A percentile compares a stretch with the other conserved stretches of the same genome.
These are phyloP conservation scores for Aspergillus eucalypticola DNA, from an alignment of 2,329 filamentous ascomycete species.

Conservation along the genomic window DNA sequence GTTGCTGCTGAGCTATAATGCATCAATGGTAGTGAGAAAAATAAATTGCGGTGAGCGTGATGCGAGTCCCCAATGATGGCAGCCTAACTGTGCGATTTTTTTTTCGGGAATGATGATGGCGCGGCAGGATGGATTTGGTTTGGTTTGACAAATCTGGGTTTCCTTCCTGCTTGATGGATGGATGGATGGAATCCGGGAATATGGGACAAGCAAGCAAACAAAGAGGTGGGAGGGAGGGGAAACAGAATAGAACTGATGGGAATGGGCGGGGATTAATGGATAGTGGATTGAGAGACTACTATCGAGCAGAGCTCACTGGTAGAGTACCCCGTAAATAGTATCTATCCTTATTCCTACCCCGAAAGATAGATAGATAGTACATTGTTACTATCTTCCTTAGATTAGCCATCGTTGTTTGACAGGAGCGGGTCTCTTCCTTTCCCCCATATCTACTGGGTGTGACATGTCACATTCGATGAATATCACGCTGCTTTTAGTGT, in stretches of 20 bases:
- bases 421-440: constrained; percentile 3
- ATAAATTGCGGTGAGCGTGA: background rate
- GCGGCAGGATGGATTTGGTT: background rate
- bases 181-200: background rate
- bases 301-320: background rate
- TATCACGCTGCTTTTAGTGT: constrained; percentile 6
- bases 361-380: background rate
- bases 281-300: no score
- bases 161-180: background rate
- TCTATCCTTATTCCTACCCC: background rate
- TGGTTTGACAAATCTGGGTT: background rate
- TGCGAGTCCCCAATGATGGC: background rate
- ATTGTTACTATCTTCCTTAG: background rate
- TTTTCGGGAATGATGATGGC: background rate
- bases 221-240: background rate
- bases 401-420: constrained; percentile 4
- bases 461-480: constrained; percentile 19
- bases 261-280: no score
- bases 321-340: background rate
- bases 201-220: background rate
- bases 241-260: background rate
- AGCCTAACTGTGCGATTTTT: background rate
- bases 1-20: background rate
- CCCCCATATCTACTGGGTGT: background rate
- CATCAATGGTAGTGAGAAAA: background rate